Evolutionary conservation across 2,329 filamentous ascomycete species (phyloP).

Genomic region (Alternaria alternata): DNA sequence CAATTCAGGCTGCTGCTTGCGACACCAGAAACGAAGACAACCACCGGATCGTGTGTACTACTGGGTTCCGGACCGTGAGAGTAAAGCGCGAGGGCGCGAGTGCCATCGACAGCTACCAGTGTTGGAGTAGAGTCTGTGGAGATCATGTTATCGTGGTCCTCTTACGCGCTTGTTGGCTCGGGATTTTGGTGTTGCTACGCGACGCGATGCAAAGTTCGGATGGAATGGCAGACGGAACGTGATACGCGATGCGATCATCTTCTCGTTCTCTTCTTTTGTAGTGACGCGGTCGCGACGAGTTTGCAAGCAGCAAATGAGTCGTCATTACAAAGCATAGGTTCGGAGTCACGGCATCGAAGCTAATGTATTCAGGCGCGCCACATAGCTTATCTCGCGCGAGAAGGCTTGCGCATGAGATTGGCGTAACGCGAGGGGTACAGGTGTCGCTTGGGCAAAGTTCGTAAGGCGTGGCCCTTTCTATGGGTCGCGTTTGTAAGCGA

Average conservation of each 20-base stretch:
- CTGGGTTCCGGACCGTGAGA: neutral
- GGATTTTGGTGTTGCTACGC: neutral
- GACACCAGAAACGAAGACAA: constrained; percentile 21
- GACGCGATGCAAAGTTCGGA: neutral
- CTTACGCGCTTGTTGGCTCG: no score
- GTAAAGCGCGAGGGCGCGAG: neutral
- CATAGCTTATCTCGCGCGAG: neutral
- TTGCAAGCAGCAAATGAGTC: no score
- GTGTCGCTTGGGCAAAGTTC: no score
- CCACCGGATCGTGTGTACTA: constrained; percentile 15
- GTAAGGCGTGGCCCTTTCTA: no score
- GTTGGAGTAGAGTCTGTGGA: neutral
- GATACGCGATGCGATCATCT: no score
- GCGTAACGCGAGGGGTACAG: neutral
- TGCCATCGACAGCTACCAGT: neutral
- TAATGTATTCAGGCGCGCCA: neutral
- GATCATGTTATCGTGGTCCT: neutral
- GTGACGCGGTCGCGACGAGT: neutral
- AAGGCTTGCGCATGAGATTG: neutral
- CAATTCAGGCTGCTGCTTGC: constrained; percentile 21
- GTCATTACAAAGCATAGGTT: neutral
- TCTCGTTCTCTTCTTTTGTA: neutral
- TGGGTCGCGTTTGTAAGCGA: neutral
- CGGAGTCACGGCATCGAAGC: neutral
- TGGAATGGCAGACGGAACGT: neutral